phyloP scores from a whole-genome alignment of 1,139 yeast species.

The Saccharomyces hybrid region DNA sequence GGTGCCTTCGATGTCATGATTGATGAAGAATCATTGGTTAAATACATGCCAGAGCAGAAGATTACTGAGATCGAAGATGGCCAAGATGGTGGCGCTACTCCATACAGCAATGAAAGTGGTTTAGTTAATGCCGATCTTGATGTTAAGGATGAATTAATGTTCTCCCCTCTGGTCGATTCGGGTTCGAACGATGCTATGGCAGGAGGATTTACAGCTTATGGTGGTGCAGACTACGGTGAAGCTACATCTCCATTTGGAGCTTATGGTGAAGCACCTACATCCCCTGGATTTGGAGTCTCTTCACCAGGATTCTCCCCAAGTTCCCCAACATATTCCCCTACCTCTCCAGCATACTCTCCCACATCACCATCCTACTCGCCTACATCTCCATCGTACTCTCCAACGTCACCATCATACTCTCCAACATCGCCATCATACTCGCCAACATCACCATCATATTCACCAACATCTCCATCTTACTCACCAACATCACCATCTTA shows the following conservation, averaged over 20 bases:
- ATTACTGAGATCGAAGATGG: slow-evolving; percentile 39
- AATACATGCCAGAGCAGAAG: slow-evolving; percentile 34
- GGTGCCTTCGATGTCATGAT: slow-evolving; percentile 96
- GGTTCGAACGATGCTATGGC: slow-evolving; percentile 62
- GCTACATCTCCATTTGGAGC: slow-evolving; percentile 58
- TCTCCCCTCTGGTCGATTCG: slow-evolving; percentile 90
- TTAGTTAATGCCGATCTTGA: slow-evolving; percentile 65
- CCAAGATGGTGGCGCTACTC: slow-evolving; percentile 88
- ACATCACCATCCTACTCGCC: slow-evolving; percentile 74
- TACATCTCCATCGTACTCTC: slow-evolving; percentile 58
- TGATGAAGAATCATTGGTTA: slow-evolving; percentile 79
- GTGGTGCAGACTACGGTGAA: slow-evolving; percentile 56
- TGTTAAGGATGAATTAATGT: slow-evolving; percentile 77
- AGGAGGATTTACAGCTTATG: slow-evolving; percentile 93
- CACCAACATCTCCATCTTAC: slow-evolving; percentile 54
- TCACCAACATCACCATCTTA: slow-evolving; percentile 57
- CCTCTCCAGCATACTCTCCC: slow-evolving; percentile 66
- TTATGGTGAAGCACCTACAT: slow-evolving; percentile 58
- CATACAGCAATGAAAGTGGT: slow-evolving; percentile 77
- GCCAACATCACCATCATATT: slow-evolving; percentile 54
- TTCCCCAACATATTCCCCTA: slow-evolving; percentile 66
- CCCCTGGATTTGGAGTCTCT: slow-evolving; percentile 66
- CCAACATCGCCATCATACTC: slow-evolving; percentile 57
- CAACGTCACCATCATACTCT: slow-evolving; percentile 53
- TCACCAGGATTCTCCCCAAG: slow-evolving; percentile 67